phyloP scores from a whole-genome alignment of 257 asterid species.

The Jacaranda copaia region DNA sequence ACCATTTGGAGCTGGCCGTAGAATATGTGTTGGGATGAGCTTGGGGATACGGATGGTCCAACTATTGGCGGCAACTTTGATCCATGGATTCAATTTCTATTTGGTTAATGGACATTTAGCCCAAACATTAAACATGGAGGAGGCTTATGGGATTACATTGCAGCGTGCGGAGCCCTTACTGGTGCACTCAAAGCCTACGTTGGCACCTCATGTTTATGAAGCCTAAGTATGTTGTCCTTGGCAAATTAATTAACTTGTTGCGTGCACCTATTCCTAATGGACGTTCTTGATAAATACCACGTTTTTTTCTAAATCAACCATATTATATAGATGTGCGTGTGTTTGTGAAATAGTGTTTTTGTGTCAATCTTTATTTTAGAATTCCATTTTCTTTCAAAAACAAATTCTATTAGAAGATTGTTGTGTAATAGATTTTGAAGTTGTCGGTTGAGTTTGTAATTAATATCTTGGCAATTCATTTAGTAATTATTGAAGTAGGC shows the following conservation, averaged over 20 bases:
- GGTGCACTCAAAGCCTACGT: slow-evolving; percentile 67
- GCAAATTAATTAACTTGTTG: no score
- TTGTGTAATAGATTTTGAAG: no score
- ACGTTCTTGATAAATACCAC: no score
- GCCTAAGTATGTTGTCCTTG: not conserved
- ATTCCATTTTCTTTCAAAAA: no score
- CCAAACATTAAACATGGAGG: slow-evolving; percentile 72
- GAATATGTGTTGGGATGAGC: slow-evolving; percentile 87
- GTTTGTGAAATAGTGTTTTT: no score
- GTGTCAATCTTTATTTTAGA: no score
- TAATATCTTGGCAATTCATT: no score
- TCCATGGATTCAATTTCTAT: slow-evolving; percentile 76
- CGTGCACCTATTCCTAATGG: not conserved
- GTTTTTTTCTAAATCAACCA: no score
- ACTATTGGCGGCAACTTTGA: slow-evolving; percentile 63
- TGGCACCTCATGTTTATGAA: slow-evolving; percentile 52
- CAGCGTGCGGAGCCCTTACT: slow-evolving; percentile 72
- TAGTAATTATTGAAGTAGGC: no score
- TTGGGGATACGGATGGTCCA: slow-evolving; percentile 85
- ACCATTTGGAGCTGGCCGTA: slow-evolving; percentile 93
- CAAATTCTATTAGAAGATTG: no score
- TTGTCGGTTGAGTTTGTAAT: no score
- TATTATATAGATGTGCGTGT: no score
- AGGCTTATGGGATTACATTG: slow-evolving; percentile 78
- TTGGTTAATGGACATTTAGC: slow-evolving; percentile 53